These are phyloP conservation scores for Lagenidium giganteum DNA, from an alignment of 352 stramenopile species.

Conservation along the genomic window DNA sequence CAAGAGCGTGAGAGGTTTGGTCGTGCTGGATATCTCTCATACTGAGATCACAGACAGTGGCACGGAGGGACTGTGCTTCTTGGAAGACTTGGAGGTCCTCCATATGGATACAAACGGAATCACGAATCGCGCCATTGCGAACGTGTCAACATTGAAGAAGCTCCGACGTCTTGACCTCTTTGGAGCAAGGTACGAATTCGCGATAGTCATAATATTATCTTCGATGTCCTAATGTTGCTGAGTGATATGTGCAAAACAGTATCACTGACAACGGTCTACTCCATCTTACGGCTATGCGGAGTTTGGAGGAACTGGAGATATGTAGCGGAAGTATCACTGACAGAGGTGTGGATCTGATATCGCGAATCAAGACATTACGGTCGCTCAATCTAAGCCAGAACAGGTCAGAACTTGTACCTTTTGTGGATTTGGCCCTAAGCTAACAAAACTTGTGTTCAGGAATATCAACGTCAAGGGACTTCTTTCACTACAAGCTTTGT, in stretches of 20 bases:
- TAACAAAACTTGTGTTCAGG: conserved; percentile 34
- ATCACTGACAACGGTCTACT: conserved; percentile 68
- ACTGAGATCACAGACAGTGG: conserved; percentile 67
- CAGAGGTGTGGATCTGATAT: conserved; percentile 65
- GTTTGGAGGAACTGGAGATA: conserved; percentile 57
- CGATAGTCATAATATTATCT: background rate
- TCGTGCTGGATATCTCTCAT: conserved; percentile 57
- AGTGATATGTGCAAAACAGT: conserved; percentile 19
- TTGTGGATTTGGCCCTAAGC: conserved; percentile 1
- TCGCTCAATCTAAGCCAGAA: conserved; percentile 84
- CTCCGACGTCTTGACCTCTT: conserved; percentile 72
- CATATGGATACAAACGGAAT: conserved; percentile 59
- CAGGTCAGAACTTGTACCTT: conserved; percentile 31
- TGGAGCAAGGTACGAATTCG: conserved; percentile 44
- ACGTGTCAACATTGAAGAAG: conserved; percentile 42
- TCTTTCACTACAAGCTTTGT: conserved; percentile 50
- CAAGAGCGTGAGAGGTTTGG: conserved; percentile 31
- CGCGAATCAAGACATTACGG: conserved; percentile 62
- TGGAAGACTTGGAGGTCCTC: conserved; percentile 55
- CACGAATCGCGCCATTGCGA: conserved; percentile 52
- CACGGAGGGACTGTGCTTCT: conserved; percentile 32
- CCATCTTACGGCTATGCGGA: conserved; percentile 43
- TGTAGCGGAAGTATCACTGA: conserved; percentile 66
- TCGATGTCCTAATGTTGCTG: background rate
- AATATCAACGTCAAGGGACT: conserved; percentile 69